Evolutionary conservation across 2,329 filamentous ascomycete genomes (phyloP), one percentile per base, ranked within the genome.

Genomic region (Hirsutella thompsonii): DNA sequence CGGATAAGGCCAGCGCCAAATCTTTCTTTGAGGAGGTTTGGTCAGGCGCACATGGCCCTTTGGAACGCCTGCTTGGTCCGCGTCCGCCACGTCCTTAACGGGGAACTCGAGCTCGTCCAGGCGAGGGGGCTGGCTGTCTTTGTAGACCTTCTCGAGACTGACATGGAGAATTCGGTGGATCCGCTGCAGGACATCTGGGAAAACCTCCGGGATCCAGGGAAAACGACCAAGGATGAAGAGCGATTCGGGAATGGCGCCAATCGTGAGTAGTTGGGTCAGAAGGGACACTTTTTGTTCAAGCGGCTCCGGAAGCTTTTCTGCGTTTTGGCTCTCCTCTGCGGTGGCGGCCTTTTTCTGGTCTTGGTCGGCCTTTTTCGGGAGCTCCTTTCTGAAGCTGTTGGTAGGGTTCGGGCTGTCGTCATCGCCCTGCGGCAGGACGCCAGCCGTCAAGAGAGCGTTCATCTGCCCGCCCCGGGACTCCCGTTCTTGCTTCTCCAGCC

Each of bases 211-310:
- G 37, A 98, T 73, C 89, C 92, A 98, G 13, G 88, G 86, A 52
- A 94, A 94, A 41, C 83, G 81, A 28, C 90, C 90, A 8, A 95
- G 74, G 42, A 98, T 85, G 58, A 90, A 96, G 2, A 98, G 69
- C 1, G 92, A 81, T 61, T 98, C 92, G 0, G 92, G 92, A 28
- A 98, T 70, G 21, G 92, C 90, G 33, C 93, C 92, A 43, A 95
- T 92, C 4, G 84, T 84, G 2, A 98, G 72, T 14, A 98, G 70
- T 50, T 88, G 88, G 47, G 83, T 86, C 19, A 98, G 70, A 1
- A 98, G 69, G 36, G 81, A 69, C 0, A 90, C 79, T 61, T 98
- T 98, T 55, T 96, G 90, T 50, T 96, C 90, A 13, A 75, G 69
- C 2, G 86, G 86, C 44, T 89, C 83, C 2, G 82, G 81, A 11